phyloP scores from a whole-genome alignment of 805 yeast species.

The Candida boleticola region DNA sequence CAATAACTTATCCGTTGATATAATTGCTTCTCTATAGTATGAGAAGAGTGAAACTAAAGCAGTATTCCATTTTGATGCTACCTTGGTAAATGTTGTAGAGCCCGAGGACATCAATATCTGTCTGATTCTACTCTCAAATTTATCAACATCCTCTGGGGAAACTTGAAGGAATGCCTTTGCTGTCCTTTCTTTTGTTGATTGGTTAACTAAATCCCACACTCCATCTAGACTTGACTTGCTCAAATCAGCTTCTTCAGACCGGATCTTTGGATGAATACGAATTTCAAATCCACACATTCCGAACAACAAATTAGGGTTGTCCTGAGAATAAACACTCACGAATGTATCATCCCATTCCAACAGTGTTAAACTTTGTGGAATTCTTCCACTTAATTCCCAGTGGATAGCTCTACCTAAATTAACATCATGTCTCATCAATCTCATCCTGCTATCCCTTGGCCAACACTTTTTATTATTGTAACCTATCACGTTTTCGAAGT shows the following conservation, averaged over 20 bases:
- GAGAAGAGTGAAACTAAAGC: constrained; percentile 82
- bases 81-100: constrained; percentile 89
- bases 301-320: constrained; percentile 84
- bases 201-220: constrained; percentile 83
- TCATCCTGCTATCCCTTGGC: constrained; percentile 93
- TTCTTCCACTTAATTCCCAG: constrained; percentile 81
- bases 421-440: constrained; percentile 85
- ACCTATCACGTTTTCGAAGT: constrained; percentile 80
- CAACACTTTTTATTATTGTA: constrained; percentile 89
- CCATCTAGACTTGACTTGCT: constrained; percentile 51
- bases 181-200: constrained; percentile 73
- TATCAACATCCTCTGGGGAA: constrained; percentile 72
- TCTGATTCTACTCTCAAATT: constrained; percentile 78
- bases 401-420: constrained; percentile 87
- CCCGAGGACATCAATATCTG: constrained; percentile 95
- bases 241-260: constrained; percentile 44
- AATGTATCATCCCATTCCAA: constrained; percentile 77
- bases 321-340: constrained; percentile 86
- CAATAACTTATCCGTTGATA: constrained; percentile 72
- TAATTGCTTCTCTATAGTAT: constrained; percentile 90
- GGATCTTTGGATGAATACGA: constrained; percentile 72
- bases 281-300: constrained; percentile 96
- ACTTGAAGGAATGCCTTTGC: constrained; percentile 88
- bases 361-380: constrained; percentile 72
- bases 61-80: constrained; percentile 95